Percentiles rank a stretch among this genome's conserved stretches.
phyloP scores from a whole-genome alignment of 2,329 filamentous ascomycete species.

The Pseudogymnoascus sp. region DNA sequence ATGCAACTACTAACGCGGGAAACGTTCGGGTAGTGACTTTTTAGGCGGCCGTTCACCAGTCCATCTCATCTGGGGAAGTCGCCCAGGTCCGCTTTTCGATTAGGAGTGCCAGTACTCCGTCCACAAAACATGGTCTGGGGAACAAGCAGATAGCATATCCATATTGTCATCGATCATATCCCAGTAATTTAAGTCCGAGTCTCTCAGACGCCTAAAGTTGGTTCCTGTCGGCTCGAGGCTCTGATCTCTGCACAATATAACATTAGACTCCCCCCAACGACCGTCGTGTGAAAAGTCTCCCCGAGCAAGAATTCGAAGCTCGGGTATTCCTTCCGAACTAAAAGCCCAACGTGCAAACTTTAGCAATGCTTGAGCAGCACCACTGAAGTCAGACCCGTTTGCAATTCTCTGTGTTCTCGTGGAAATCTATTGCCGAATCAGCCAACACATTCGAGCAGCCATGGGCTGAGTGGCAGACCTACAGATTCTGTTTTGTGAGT shows the following conservation, averaged over 20 bases:
- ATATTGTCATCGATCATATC: background rate
- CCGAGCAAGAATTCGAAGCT: background rate
- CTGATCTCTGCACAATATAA: background rate
- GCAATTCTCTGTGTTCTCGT: background rate
- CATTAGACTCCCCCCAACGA: background rate
- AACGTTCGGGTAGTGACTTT: background rate
- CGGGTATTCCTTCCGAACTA: background rate
- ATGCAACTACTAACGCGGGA: background rate
- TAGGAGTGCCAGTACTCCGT: background rate
- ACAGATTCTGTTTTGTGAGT: background rate
- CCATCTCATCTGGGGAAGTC: background rate
- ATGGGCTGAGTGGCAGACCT: background rate
- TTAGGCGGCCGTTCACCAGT: background rate
- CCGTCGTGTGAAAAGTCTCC: background rate
- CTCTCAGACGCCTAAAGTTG: background rate
- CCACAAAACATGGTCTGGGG: background rate
- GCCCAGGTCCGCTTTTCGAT: background rate
- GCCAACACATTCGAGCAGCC: background rate
- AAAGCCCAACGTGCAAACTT: background rate
- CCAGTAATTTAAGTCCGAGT: background rate
- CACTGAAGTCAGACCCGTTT: background rate
- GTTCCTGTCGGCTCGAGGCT: background rate
- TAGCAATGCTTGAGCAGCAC: background rate
- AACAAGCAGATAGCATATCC: background rate
- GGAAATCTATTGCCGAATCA: background rate